A percentile compares a stretch with the other conserved stretches of the same genome.
Evolutionary conservation across 2,329 filamentous ascomycete species (phyloP).

Genomic region (Monilinia laxa): DNA sequence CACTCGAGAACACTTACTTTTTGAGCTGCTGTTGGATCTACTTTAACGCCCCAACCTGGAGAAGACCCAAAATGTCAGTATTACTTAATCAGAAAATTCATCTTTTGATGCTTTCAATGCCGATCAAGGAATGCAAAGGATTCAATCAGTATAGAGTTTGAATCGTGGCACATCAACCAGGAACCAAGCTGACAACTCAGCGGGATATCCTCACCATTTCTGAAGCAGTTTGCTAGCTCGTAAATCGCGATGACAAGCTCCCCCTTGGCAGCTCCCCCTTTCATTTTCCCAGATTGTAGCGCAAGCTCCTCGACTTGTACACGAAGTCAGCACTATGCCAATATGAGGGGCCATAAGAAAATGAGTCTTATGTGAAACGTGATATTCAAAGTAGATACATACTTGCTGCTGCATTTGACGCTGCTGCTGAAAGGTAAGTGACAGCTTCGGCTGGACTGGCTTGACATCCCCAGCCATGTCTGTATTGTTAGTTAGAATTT

Average conservation of each 20-base stretch:
- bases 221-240: conserved; percentile 89
- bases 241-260: conserved; percentile 96
- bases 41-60: conserved; percentile 72
- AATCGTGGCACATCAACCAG: conserved; percentile 22
- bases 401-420: conserved; percentile 78
- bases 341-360: conserved; percentile 7
- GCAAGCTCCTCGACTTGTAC: conserved; percentile 71
- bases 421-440: conserved; percentile 81
- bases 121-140: neutral
- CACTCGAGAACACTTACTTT: conserved; percentile 49
- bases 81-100: conserved; percentile 16
- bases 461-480: conserved; percentile 89
- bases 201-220: conserved; percentile 59
- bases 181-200: conserved; percentile 19
- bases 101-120: neutral
- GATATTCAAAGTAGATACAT: conserved; percentile 15
- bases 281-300: conserved; percentile 82
- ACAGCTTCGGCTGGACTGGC: conserved; percentile 73
- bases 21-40: conserved; percentile 81
- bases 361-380: conserved; percentile 3
- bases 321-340: conserved; percentile 22
- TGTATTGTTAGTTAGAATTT: conserved; percentile 41
- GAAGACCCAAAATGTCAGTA: conserved; percentile 21
- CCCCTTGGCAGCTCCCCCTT: conserved; percentile 91
- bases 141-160: neutral